phyloP scores from a whole-genome alignment of 768 basidiomycete genomes.

The Suillus subaureus region DNA sequence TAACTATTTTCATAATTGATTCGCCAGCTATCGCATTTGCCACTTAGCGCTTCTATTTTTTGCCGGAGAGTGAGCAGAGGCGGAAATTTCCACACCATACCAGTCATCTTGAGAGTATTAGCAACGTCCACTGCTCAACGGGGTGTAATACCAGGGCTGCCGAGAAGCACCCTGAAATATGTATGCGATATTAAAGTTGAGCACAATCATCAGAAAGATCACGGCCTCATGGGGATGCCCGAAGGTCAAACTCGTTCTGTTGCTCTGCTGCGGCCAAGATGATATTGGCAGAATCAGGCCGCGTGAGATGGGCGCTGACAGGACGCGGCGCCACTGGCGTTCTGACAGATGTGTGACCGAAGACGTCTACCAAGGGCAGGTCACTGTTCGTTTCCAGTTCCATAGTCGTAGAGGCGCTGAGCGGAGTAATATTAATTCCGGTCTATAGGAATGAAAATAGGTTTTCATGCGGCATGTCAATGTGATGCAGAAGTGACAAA shows the following conservation, averaged over 20 bases:
- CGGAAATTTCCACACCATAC: no score
- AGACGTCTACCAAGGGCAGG: not conserved
- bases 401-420: not conserved
- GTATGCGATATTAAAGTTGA: not conserved
- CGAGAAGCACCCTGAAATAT: not conserved
- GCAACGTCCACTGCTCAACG: not conserved
- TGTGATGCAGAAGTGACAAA: not conserved
- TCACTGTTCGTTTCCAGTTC: not conserved
- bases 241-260: not conserved
- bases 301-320: not conserved
- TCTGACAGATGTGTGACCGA: conserved; percentile 2
- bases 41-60: not conserved
- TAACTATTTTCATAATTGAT: not conserved
- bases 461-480: not conserved
- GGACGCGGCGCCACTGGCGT: not conserved
- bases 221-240: not conserved
- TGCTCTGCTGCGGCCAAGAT: not conserved
- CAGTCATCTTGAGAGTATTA: not conserved
- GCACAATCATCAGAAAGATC: not conserved
- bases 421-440: not conserved
- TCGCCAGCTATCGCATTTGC: not conserved
- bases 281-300: not conserved
- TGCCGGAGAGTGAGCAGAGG: no score
- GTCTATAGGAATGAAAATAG: not conserved
- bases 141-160: not conserved